Evolutionary conservation across 116 monocot species (phyloP).

Genomic region (Posidonia oceanica): DNA sequence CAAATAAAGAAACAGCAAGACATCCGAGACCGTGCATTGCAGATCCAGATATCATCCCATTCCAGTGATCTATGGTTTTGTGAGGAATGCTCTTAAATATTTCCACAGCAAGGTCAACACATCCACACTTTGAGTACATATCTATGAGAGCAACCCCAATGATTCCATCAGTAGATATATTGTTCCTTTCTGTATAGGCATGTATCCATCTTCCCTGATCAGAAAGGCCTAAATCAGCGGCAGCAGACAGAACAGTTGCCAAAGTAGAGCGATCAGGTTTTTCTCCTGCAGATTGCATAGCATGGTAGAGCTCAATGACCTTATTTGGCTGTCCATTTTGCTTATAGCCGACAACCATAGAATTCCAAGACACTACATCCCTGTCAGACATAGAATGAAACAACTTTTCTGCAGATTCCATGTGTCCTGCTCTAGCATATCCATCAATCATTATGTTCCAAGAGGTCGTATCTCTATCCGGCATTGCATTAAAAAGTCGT

Average conservation of each 20-base stretch:
- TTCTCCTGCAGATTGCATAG: conserved; percentile 24
- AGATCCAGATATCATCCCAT: conserved; percentile 39
- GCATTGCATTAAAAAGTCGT: conserved; percentile 14
- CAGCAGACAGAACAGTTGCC: conserved; percentile 30
- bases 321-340: conserved; percentile 23
- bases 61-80: conserved; percentile 39
- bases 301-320: conserved; percentile 20
- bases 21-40: conserved; percentile 27
- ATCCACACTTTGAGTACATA: conserved; percentile 56
- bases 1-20: conserved; percentile 27
- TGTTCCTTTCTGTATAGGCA: conserved; percentile 18
- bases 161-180: conserved; percentile 20
- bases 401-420: conserved; percentile 25
- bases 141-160: conserved; percentile 35
- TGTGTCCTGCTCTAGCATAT: conserved; percentile 22
- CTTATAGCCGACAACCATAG: conserved; percentile 36
- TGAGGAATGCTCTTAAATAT: conserved; percentile 26
- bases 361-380: conserved; percentile 49
- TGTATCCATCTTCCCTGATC: conserved; percentile 27
- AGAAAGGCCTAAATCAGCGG: conserved; percentile 30
- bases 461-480: conserved; percentile 37
- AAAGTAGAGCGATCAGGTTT: conserved; percentile 35
- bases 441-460: conserved; percentile 51
- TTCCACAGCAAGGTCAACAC: conserved; percentile 22
- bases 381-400: conserved; percentile 39